Evolutionary conservation across 2,329 filamentous ascomycete species (phyloP).

Genomic region (Cytospora mali): DNA sequence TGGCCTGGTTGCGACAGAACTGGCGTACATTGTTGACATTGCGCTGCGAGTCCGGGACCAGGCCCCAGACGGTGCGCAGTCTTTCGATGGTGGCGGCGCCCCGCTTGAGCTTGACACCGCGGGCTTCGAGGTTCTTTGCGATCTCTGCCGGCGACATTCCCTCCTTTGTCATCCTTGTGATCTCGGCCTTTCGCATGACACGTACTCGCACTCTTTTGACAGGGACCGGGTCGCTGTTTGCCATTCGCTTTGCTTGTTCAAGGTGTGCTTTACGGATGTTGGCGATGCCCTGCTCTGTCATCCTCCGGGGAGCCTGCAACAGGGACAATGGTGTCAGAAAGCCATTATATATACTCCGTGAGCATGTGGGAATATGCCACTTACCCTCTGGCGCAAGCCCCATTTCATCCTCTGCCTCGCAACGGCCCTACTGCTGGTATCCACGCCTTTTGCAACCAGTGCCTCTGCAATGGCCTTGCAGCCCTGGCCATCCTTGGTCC

Average conservation of each 20-base stretch:
- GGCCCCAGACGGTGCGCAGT: constrained; percentile 19
- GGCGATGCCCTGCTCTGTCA: constrained; percentile 24
- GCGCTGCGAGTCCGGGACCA: constrained; percentile 6
- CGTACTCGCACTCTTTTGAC: constrained; percentile 14
- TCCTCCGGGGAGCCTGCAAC: constrained; percentile 5
- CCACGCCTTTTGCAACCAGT: constrained; percentile 18
- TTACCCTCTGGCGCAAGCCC: constrained; percentile 19
- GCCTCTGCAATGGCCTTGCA: constrained; percentile 20
- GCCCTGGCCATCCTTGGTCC: constrained; percentile 20
- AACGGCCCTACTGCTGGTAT: constrained; percentile 22
- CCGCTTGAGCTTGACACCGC: constrained; percentile 13
- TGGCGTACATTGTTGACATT: constrained; percentile 16
- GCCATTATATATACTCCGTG: not conserved
- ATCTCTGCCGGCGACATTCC: constrained; percentile 16
- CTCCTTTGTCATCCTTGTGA: constrained; percentile 23
- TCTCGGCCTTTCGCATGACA: constrained; percentile 24
- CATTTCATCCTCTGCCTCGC: constrained; percentile 22
- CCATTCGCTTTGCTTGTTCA: constrained; percentile 13
- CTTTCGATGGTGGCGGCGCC: constrained; percentile 21
- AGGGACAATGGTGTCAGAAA: not conserved
- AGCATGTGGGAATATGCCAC: not conserved
- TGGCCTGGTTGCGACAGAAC: constrained; percentile 4
- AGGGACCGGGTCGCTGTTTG: constrained; percentile 17
- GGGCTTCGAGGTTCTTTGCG: constrained; percentile 18
- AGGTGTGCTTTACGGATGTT: constrained; percentile 24